Evolutionary conservation across 495 filamentous ascomycete species (phyloP).

Genomic region (Aspergillus nanangensis): DNA sequence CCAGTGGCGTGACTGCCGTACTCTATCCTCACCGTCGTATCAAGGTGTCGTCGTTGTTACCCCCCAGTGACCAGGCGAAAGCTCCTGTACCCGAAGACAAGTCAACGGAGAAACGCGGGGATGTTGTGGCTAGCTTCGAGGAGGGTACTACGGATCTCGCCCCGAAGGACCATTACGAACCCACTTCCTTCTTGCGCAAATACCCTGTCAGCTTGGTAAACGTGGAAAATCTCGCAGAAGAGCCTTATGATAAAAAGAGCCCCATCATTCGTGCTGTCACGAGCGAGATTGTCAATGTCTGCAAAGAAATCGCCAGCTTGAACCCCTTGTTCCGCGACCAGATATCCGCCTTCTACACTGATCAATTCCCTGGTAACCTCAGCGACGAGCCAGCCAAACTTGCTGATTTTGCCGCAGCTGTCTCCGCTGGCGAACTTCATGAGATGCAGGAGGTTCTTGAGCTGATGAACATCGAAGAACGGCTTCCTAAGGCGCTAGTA

Average conservation of each 20-base stretch:
- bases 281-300: slow-evolving; percentile 96
- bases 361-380: slow-evolving; percentile 89
- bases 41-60: slow-evolving; percentile 75
- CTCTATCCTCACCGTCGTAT: slow-evolving; percentile 96
- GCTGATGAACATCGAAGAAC: slow-evolving; percentile 80
- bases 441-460: slow-evolving; percentile 95
- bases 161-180: slow-evolving; percentile 65
- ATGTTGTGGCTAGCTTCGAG: slow-evolving; percentile 97
- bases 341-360: slow-evolving; percentile 94
- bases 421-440: slow-evolving; percentile 80
- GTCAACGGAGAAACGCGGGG: slow-evolving; percentile 70
- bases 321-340: slow-evolving; percentile 97
- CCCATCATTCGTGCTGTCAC: slow-evolving; percentile 83
- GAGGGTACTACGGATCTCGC: slow-evolving; percentile 51
- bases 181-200: slow-evolving; percentile 85
- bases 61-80: slow-evolving; percentile 49
- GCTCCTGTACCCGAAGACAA: slow-evolving; percentile 50
- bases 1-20: slow-evolving; percentile 77
- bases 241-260: slow-evolving; percentile 84
- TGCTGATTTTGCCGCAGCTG: slow-evolving; percentile 95
- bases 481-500: slow-evolving; percentile 81
- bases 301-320: slow-evolving; percentile 90
- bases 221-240: slow-evolving; percentile 86
- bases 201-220: slow-evolving; percentile 90
- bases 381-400: slow-evolving; percentile 91